A percentile compares a stretch with the other conserved stretches of the same genome.
Conservation (phyloP, 2,329 filamentous ascomycete species). For the Colletotrichum plurivorum region DNA sequence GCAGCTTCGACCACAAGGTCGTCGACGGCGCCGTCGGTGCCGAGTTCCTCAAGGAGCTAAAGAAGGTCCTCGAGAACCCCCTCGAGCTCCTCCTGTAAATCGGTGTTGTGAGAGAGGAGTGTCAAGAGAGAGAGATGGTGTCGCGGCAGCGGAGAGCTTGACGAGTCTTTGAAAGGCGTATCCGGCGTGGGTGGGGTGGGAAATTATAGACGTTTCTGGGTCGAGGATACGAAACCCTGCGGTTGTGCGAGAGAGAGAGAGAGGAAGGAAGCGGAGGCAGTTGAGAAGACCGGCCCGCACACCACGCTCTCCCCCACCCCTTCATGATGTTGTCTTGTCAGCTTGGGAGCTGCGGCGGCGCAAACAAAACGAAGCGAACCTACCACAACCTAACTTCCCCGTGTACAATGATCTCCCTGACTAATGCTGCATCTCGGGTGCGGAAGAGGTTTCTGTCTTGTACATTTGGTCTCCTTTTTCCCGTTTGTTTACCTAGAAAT, state of each 20-base stretch:
- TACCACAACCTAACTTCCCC: constrained; percentile 50
- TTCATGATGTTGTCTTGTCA: no score
- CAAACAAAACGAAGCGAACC: constrained; percentile 38
- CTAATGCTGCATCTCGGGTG: constrained; percentile 55
- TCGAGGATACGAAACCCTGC: constrained; percentile 30
- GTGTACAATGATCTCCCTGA: constrained; percentile 59
- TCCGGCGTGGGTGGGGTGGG: constrained; percentile 19
- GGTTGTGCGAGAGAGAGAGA: constrained; percentile 6
- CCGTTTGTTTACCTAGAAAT: constrained; percentile 41
- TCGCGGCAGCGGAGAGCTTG: constrained; percentile 28
- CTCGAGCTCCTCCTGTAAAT: constrained; percentile 90
- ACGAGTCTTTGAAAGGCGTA: constrained; percentile 33
- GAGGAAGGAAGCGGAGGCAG: constrained; percentile 34
- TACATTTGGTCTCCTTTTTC: constrained; percentile 48
- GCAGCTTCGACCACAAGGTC: constrained; percentile 98
- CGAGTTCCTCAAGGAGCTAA: constrained; percentile 96
- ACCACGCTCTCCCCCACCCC: constrained; percentile 18
- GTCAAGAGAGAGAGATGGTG: not conserved
- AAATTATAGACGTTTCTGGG: constrained; percentile 33
- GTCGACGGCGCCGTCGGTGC: constrained; percentile 96
- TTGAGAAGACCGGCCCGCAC: constrained; percentile 28
- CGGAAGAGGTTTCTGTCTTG: constrained; percentile 47
- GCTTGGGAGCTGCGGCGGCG: constrained; percentile 22
- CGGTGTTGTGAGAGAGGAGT: constrained; percentile 1
- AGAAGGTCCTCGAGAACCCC: constrained; percentile 98